These are phyloP conservation scores for Populus pruinosa DNA, from an alignment of 345 rosid genomes.

Conservation along the genomic window DNA sequence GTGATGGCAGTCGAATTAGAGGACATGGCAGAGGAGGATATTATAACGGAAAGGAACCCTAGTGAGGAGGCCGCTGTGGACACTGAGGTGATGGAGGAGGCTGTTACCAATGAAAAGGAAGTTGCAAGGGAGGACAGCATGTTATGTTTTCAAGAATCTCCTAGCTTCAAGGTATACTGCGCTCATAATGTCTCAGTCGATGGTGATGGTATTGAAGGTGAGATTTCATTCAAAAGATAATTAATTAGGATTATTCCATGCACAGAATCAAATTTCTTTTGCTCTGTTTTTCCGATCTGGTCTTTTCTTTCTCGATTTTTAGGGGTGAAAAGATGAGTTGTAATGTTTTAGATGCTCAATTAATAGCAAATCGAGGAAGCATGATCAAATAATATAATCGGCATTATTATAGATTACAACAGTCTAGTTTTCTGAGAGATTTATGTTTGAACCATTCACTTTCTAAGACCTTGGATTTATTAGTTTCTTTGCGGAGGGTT, in stretches of 20 bases:
- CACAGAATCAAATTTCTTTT: neutral
- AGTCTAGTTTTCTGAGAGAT: neutral
- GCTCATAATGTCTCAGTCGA: neutral
- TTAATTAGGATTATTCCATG: neutral
- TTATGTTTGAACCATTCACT: neutral
- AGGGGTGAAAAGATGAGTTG: neutral
- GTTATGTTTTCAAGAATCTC: constrained; percentile 26
- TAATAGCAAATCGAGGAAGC: neutral
- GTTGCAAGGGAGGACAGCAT: constrained; percentile 15
- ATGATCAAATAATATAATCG: no score
- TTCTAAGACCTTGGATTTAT: neutral
- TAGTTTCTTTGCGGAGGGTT: neutral
- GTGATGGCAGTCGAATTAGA: neutral
- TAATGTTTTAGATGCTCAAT: neutral
- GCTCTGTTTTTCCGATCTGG: neutral
- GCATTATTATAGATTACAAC: no score
- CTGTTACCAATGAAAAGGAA: neutral
- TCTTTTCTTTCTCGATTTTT: no score
- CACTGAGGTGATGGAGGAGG: neutral
- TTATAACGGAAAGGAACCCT: no score
- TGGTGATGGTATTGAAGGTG: neutral
- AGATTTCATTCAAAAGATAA: neutral
- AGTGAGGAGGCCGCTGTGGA: no score
- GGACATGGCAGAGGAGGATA: neutral
- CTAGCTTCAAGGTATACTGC: constrained; percentile 47